These are phyloP conservation scores for Fusarium kyushuense DNA, from an alignment of 2,329 filamentous ascomycete genomes.

Conservation along the genomic window DNA sequence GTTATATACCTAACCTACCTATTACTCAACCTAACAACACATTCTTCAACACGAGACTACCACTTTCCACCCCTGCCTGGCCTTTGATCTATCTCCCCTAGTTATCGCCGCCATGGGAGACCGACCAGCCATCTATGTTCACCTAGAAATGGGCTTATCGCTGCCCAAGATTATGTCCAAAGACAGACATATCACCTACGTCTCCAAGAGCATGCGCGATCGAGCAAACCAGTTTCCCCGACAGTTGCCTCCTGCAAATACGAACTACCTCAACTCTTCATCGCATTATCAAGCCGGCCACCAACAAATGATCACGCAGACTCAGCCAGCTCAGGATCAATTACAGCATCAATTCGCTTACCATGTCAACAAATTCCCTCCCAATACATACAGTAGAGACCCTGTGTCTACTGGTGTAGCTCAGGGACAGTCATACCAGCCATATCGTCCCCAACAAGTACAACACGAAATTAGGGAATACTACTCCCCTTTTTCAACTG, in stretches of 20 bases:
- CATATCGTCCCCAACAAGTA: constrained; percentile 28
- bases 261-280: constrained; percentile 57
- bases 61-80: neutral
- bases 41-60: neutral
- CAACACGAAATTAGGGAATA: constrained; percentile 30
- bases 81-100: neutral
- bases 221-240: constrained; percentile 58
- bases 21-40: neutral
- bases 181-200: constrained; percentile 61
- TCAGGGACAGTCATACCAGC: constrained; percentile 18
- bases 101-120: constrained; percentile 41
- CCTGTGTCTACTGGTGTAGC: constrained; percentile 7
- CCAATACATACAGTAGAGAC: constrained; percentile 24
- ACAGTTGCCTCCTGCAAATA: constrained; percentile 59
- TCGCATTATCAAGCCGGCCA: constrained; percentile 26
- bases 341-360: constrained; percentile 31
- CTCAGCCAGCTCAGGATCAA: constrained; percentile 11
- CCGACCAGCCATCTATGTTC: constrained; percentile 58
- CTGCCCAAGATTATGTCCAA: constrained; percentile 60
- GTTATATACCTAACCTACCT: neutral
- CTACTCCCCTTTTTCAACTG: constrained; percentile 22
- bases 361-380: neutral
- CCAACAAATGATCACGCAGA: constrained; percentile 19
- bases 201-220: constrained; percentile 60
- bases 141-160: constrained; percentile 65